phyloP scores from a whole-genome alignment of 2,329 filamentous ascomycete species.

The Pseudovirgaria hyperparasitica region DNA sequence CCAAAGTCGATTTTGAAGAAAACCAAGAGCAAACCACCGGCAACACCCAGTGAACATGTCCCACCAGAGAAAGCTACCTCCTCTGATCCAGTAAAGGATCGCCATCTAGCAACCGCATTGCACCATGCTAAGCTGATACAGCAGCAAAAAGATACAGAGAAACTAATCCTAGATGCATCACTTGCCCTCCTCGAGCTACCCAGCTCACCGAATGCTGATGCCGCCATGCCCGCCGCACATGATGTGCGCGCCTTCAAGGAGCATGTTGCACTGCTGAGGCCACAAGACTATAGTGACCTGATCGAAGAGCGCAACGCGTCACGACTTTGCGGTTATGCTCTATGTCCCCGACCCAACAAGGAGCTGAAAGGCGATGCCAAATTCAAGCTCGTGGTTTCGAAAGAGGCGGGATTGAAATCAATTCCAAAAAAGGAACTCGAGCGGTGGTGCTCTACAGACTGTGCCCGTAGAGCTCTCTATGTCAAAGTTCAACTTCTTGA shows the following conservation, averaged over 20 bases:
- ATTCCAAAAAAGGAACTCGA: conserved; percentile 61
- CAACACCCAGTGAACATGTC: conserved; percentile 5
- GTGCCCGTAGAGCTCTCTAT: conserved; percentile 68
- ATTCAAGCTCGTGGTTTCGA: conserved; percentile 55
- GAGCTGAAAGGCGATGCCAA: conserved; percentile 34
- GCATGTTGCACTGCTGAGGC: conserved; percentile 63
- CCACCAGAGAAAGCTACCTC: conserved; percentile 2
- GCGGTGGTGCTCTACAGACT: conserved; percentile 75
- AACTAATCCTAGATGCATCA: conserved; percentile 58
- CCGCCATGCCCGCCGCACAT: conserved; percentile 37
- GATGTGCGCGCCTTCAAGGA: conserved; percentile 55
- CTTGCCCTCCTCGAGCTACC: conserved; percentile 58
- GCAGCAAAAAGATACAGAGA: conserved; percentile 66
- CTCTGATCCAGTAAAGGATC: conserved; percentile 21
- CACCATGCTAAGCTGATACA: conserved; percentile 76
- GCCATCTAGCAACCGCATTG: conserved; percentile 53
- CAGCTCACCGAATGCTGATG: conserved; percentile 35
- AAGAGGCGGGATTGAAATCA: conserved; percentile 47
- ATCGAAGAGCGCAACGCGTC: conserved; percentile 82
- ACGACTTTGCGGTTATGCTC: conserved; percentile 66
- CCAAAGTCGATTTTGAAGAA: conserved; percentile 36
- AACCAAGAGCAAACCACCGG: conserved; percentile 12
- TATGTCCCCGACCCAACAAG: conserved; percentile 57
- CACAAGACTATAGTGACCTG: conserved; percentile 77
- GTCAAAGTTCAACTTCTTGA: conserved; percentile 80